phyloP scores from a whole-genome alignment of 2,329 filamentous ascomycete genomes.

The Aspergillus calidoustus region DNA sequence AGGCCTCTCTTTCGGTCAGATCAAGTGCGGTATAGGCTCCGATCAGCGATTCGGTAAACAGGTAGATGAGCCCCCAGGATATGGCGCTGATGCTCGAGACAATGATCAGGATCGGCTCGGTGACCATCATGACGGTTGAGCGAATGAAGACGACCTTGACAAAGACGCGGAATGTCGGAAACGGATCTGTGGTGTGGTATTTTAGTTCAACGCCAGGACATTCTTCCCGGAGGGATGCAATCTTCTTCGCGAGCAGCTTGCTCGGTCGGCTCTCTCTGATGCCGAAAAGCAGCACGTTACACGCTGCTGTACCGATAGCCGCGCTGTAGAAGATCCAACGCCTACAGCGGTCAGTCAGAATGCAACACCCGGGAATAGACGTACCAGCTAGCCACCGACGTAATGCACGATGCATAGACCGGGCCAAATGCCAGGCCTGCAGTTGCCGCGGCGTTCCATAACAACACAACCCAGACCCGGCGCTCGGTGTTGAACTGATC shows the following conservation, averaged over 20 bases:
- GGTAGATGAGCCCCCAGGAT: slow-evolving; percentile 10
- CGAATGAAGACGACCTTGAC: slow-evolving; percentile 12
- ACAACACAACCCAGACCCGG: slow-evolving; percentile 12
- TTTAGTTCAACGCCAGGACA: slow-evolving; percentile 6
- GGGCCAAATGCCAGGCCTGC: slow-evolving; percentile 11
- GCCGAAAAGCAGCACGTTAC: slow-evolving; percentile 2
- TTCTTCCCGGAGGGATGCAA: slow-evolving; percentile 4
- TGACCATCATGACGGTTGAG: background rate
- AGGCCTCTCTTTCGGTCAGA: slow-evolving; percentile 36
- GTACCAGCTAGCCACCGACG: background rate
- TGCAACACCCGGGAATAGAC: background rate
- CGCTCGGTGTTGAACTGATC: slow-evolving; percentile 14
- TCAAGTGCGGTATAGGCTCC: slow-evolving; percentile 42
- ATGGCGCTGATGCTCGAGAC: slow-evolving; percentile 13
- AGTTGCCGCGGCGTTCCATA: slow-evolving; percentile 7
- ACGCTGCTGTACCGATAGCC: slow-evolving; percentile 4
- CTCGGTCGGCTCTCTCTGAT: slow-evolving; percentile 17
- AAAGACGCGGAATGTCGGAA: slow-evolving; percentile 10
- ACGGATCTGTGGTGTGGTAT: slow-evolving; percentile 13
- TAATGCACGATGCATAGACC: slow-evolving; percentile 8
- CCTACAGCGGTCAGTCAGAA: background rate
- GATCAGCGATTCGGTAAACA: slow-evolving; percentile 24
- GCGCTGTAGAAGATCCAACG: slow-evolving; percentile 18
- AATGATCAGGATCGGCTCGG: slow-evolving; percentile 14
- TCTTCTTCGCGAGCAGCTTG: slow-evolving; percentile 12